phyloP scores from a whole-genome alignment of 495 filamentous ascomycete species.

The Friedmanniomyces endolithicus region DNA sequence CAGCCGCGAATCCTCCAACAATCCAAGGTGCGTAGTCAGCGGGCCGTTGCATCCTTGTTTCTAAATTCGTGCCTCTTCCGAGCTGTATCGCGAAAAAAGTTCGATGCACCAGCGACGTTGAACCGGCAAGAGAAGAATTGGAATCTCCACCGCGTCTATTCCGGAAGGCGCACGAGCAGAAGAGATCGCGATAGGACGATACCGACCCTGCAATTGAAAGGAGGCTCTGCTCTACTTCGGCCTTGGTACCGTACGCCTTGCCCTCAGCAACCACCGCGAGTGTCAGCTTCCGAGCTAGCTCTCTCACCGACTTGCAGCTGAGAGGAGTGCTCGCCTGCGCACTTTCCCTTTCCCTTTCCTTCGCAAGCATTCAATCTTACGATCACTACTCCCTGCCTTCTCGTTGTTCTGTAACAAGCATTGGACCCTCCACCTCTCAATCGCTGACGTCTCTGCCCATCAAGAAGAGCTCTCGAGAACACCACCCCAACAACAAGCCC shows the following conservation, averaged over 20 bases:
- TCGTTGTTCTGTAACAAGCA: background rate
- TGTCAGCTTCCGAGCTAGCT: constrained; percentile 4
- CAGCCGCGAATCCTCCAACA: background rate
- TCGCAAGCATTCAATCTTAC: too few relatives aligned
- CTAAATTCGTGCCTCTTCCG: background rate
- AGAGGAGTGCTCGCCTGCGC: background rate
- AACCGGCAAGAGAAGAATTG: background rate
- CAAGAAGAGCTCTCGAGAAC: constrained; percentile 5
- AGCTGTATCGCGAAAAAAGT: background rate
- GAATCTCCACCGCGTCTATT: background rate
- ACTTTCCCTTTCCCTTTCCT: too few relatives aligned
- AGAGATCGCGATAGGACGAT: background rate
- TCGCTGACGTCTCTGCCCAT: constrained; percentile 3
- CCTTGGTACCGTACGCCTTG: background rate
- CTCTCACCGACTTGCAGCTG: constrained; percentile 4
- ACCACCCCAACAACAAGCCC: constrained; percentile 21
- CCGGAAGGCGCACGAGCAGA: background rate
- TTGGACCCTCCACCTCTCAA: background rate
- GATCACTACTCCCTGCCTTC: too few relatives aligned
- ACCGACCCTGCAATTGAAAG: background rate
- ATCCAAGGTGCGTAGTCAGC: background rate
- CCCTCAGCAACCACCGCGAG: too few relatives aligned
- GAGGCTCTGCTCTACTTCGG: background rate
- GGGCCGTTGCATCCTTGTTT: background rate
- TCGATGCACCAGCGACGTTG: background rate